A percentile compares a stretch with the other conserved stretches of the same genome.
phyloP scores from a whole-genome alignment of 2,329 filamentous ascomycete species.

The Colletotrichum simmondsii region DNA sequence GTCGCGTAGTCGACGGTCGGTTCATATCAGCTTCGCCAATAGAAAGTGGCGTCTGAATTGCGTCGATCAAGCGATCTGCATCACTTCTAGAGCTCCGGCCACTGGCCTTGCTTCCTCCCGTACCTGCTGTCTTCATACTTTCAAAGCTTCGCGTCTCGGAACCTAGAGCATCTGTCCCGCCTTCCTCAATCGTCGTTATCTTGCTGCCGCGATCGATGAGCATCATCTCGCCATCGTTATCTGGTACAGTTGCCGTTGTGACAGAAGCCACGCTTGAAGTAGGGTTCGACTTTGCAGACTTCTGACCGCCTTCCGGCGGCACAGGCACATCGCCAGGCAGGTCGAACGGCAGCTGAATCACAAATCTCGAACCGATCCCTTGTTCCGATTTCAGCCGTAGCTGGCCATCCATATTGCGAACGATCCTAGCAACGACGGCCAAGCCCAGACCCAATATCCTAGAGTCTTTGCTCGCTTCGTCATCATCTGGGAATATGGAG shows the following conservation, averaged over 20 bases:
- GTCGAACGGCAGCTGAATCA: slow-evolving; percentile 81
- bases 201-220: slow-evolving; percentile 63
- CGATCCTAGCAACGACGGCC: slow-evolving; percentile 86
- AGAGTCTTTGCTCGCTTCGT: slow-evolving; percentile 41
- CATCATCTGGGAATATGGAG: slow-evolving; percentile 35
- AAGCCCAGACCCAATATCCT: slow-evolving; percentile 80
- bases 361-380: slow-evolving; percentile 84
- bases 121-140: slow-evolving; percentile 44
- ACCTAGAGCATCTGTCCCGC: neutral
- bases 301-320: slow-evolving; percentile 35
- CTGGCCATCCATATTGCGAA: slow-evolving; percentile 93
- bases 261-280: slow-evolving; percentile 44
- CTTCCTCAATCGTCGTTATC: slow-evolving; percentile 21
- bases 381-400: slow-evolving; percentile 85
- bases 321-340: slow-evolving; percentile 58
- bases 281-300: slow-evolving; percentile 32
- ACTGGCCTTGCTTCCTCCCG: slow-evolving; percentile 53
- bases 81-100: slow-evolving; percentile 67
- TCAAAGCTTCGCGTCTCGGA: slow-evolving; percentile 47
- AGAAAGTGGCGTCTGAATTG: slow-evolving; percentile 71
- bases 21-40: slow-evolving; percentile 36
- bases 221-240: slow-evolving; percentile 65
- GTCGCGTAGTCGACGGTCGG: slow-evolving; percentile 34
- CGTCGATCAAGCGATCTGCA: slow-evolving; percentile 77
- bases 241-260: slow-evolving; percentile 42